Evolutionary conservation across 1,284 basidiomycete species (phyloP), one percentile per base, ranked within the genome.

Genomic region (Trametes polyzona): DNA sequence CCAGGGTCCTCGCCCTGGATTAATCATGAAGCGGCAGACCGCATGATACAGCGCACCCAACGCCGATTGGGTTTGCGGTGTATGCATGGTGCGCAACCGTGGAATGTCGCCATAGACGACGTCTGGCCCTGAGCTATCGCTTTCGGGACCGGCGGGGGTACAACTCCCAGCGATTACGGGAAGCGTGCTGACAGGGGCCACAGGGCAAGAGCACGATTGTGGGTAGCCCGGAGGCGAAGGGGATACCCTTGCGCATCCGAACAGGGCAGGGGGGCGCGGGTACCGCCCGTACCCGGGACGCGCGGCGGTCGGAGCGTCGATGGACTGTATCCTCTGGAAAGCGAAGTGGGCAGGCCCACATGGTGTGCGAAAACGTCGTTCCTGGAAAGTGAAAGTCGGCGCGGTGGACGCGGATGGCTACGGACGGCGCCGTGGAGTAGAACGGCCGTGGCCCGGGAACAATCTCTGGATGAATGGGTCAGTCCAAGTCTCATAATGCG

Each of bases 1-100:
- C 41, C 16, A 44, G 33, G 33, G 8, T 33, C 50, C 50, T 44
- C 19, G 41, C 41, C 50, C 50, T 52, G 41, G 41, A 16, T 43
- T 42, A 27, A 35, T 51, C 49, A 43, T 41, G 29, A 23, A 27
- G 2, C 44, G 21, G 32, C 40, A 2, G 30, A 1, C 49, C 23
- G 42, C 41, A 27, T 37, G 50, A 43, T 29, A 26, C 39, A 26
- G 19, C 23, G 39, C 42, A 11, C 23, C 26, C 17, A 21, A 36
- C 33, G 33, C 41, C 50, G 50, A 52, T 52, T 29, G 50, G 35
- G 42, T 52, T 52, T 39, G n/a, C 32, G 26, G 16, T 12, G 35
- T 10, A 8, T 12, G 24, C 19, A 14, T 35, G 44, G 26, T 29
- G 19, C 19, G 19, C 19, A 35, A 47, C 30, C 21, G 7, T 32